Evolutionary conservation across 1,284 basidiomycete genomes (phyloP).

Genomic region (Cystobasidium slooffiae): DNA sequence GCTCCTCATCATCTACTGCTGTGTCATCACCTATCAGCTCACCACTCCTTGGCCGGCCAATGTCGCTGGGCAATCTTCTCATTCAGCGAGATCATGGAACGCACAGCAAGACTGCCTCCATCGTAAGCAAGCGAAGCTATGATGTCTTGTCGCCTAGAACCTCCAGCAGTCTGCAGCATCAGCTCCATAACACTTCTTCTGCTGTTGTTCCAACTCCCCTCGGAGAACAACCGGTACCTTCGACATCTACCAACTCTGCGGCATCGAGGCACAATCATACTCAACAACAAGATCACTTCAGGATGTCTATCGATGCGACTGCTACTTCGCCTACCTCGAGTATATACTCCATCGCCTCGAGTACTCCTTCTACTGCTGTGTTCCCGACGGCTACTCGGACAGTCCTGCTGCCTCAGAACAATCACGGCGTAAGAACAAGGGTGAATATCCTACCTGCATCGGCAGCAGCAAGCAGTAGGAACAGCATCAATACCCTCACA

Average conservation of each 20-base stretch:
- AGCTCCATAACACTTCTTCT: not conserved
- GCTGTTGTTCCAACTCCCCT: not conserved
- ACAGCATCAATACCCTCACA: not conserved
- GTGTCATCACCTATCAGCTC: not conserved
- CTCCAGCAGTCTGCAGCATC: not conserved
- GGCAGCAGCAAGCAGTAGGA: slow-evolving; percentile 1
- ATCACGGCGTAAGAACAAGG: slow-evolving; percentile 37
- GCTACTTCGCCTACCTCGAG: slow-evolving; percentile 22
- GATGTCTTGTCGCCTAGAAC: not conserved
- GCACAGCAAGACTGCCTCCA: slow-evolving; percentile 4
- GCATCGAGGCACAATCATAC: not conserved
- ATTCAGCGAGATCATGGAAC: not conserved
- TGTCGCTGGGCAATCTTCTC: slow-evolving; percentile 34
- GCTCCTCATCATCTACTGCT: not conserved
- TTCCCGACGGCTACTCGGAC: slow-evolving; percentile 2
- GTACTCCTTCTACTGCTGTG: not conserved
- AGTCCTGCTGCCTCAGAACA: slow-evolving; percentile 32
- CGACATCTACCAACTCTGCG: not conserved
- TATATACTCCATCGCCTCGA: slow-evolving; percentile 24
- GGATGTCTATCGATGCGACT: no score
- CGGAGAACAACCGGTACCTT: slow-evolving; percentile 26
- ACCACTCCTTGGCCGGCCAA: not conserved
- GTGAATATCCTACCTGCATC: slow-evolving; percentile 39
- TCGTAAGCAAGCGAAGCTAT: slow-evolving; percentile 13
- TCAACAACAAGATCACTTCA: not conserved